These are phyloP conservation scores for Viridothelium virens DNA, from an alignment of 495 filamentous ascomycete genomes.

Conservation along the genomic window DNA sequence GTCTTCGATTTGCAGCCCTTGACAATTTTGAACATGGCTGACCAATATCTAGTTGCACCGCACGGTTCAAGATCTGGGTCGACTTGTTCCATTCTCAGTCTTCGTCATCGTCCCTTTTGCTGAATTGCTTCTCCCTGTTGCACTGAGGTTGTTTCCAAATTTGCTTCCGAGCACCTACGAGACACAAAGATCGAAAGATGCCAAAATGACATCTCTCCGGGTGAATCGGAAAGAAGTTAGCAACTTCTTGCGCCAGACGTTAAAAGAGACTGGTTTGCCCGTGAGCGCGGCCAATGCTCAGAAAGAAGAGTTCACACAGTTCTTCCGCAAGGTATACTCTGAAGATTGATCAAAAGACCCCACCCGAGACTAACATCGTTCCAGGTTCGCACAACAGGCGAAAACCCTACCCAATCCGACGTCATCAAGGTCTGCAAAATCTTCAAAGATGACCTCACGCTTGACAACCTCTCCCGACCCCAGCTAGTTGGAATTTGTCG, in stretches of 20 bases:
- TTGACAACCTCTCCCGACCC: slow-evolving; percentile 93
- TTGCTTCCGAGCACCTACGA: slow-evolving; percentile 96
- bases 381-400: slow-evolving; percentile 66
- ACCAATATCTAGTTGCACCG: slow-evolving; percentile 56
- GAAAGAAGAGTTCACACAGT: slow-evolving; percentile 91
- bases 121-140: slow-evolving; percentile 88
- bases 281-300: slow-evolving; percentile 77
- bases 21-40: not conserved
- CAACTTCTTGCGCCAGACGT: slow-evolving; percentile 76
- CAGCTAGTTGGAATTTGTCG: slow-evolving; percentile 96
- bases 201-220: slow-evolving; percentile 73
- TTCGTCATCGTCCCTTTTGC: slow-evolving; percentile 96
- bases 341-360: not conserved
- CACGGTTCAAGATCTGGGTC: slow-evolving; percentile 87
- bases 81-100: slow-evolving; percentile 90
- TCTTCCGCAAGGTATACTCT: slow-evolving; percentile 77
- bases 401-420: slow-evolving; percentile 76
- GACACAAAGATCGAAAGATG: slow-evolving; percentile 77
- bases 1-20: slow-evolving; percentile 15
- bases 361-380: slow-evolving; percentile 6
- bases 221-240: slow-evolving; percentile 91
- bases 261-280: slow-evolving; percentile 88
- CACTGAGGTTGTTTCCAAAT: slow-evolving; percentile 91
- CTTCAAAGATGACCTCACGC: slow-evolving; percentile 95
- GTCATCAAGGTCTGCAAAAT: slow-evolving; percentile 99